Base-by-base conservation (phyloP, 257 asterid genomes). In the Thymus mandschuricus region DNA sequence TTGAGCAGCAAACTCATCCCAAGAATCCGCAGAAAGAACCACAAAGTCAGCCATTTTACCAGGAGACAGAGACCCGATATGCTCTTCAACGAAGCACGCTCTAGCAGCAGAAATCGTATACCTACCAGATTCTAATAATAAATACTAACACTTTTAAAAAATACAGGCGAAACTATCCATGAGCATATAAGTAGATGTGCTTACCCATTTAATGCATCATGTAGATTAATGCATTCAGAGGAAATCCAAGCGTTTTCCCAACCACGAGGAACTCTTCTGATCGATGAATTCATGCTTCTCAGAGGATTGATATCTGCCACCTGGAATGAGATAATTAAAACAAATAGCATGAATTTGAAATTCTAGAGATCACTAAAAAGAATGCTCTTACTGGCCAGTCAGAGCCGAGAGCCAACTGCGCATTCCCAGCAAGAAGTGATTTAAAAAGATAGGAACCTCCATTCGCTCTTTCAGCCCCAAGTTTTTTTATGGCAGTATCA, bases 21-120 rank as follows among this genome's bases (percentile, higher is more conserved):
- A 91, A 6, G 99, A 88, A 79, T 84, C 82, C 46, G 76, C 73
- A 0, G 97, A 86, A 60, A 91, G 77, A 50, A 94, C 86, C 61
- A 88, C 95, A 70, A 94, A 94, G 81, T 94, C 99, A 2, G 96
- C 99, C 85, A 86, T 83, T 76, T 89, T 94, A 66, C 99, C 99
- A 1, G 77, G 80, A 44, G 97, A 85, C 38, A 94, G 73, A 5
- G 97, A 94, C 64, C 99, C 99, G 8, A 91, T 81, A 66, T 94
- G 89, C 69, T 81, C 82, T 30, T 91, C 99, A 1, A 94, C 87
- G 76, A 94, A 94, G 81, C 97, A 85, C 34, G 95, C 92, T n/a
- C 84, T 87, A 51, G 99, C 97, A 79, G 95, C 97, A 54, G 88
- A 81, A 73, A 91, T 86, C 30, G 97, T 94, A 83, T 86, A 85